Percentiles rank a stretch among this genome's conserved stretches.
phyloP scores from a whole-genome alignment of 148 eudicot species.

The Cornus florida region DNA sequence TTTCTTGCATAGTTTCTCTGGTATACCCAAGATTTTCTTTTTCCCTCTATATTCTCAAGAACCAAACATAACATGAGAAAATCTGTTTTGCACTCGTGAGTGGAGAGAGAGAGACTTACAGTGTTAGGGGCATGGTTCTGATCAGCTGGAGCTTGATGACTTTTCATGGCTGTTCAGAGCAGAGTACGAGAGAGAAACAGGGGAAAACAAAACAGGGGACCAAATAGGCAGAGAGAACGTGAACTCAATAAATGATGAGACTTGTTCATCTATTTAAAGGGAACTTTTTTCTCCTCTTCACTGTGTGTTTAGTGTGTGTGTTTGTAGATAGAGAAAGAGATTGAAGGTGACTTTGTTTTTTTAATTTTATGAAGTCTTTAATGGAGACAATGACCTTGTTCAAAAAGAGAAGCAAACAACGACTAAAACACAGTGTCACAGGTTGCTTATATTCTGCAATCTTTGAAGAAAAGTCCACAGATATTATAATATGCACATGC shows the following conservation, averaged over 20 bases:
- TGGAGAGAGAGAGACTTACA: conserved; percentile 13
- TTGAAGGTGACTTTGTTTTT: not conserved
- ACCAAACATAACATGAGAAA: too few relatives aligned
- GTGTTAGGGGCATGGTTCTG: not conserved
- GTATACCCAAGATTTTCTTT: too few relatives aligned
- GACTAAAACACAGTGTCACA: too few relatives aligned
- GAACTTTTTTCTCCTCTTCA: not conserved
- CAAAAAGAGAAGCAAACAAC: too few relatives aligned
- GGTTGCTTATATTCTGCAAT: too few relatives aligned
- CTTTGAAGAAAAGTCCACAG: not conserved
- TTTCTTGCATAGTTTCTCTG: too few relatives aligned
- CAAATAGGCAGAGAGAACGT: not conserved
- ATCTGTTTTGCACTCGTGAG: too few relatives aligned
- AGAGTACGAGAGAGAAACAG: not conserved
- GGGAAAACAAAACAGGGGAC: not conserved
- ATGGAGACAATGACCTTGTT: not conserved
- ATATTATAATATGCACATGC: too few relatives aligned
- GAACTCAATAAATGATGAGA: not conserved
- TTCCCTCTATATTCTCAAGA: too few relatives aligned
- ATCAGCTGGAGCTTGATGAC: conserved; percentile 11
- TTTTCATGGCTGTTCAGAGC: not conserved
- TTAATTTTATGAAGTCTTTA: not conserved
- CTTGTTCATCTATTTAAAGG: too few relatives aligned
- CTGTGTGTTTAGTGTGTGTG: too few relatives aligned
- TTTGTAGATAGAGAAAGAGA: not conserved